Evolutionary conservation across 2,329 filamentous ascomycete species (phyloP).

Genomic region (Neonectria magnoliae): DNA sequence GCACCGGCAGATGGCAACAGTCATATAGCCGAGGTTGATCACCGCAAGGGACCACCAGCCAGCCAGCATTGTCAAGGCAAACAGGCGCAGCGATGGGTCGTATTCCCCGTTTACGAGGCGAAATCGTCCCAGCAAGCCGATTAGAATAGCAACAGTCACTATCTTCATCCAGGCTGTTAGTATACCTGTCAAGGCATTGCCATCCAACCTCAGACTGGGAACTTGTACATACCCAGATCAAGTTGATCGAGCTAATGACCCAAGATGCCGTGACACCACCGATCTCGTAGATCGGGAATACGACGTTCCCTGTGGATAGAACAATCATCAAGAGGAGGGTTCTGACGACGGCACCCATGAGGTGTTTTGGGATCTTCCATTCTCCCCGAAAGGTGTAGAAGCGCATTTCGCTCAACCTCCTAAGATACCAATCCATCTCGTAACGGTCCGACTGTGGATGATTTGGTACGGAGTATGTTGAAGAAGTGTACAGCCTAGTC

Average conservation of each 20-base stretch:
- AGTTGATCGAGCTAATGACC: slow-evolving; percentile 4
- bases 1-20: slow-evolving; percentile 4
- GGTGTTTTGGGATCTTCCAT: slow-evolving; percentile 23
- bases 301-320: slow-evolving; percentile 18
- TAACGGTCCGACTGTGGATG: background rate
- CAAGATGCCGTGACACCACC: slow-evolving; percentile 2
- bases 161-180: slow-evolving; percentile 4
- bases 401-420: background rate
- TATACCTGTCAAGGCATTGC: background rate
- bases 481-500: background rate
- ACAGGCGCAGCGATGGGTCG: slow-evolving; percentile 7
- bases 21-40: slow-evolving; percentile 7
- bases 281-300: slow-evolving; percentile 21
- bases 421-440: slow-evolving; percentile 1
- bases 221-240: slow-evolving; percentile 15
- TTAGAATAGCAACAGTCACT: background rate
- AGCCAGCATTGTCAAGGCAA: slow-evolving; percentile 5
- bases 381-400: background rate
- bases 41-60: slow-evolving; percentile 1
- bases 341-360: slow-evolving; percentile 14
- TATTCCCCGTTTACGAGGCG: background rate
- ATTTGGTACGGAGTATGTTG: background rate
- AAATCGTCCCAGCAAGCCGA: slow-evolving; percentile 1
- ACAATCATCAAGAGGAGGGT: slow-evolving; percentile 17
- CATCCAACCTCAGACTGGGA: background rate